These are phyloP conservation scores for Camelina hispida DNA, from an alignment of 345 rosid genomes.

Conservation along the genomic window DNA sequence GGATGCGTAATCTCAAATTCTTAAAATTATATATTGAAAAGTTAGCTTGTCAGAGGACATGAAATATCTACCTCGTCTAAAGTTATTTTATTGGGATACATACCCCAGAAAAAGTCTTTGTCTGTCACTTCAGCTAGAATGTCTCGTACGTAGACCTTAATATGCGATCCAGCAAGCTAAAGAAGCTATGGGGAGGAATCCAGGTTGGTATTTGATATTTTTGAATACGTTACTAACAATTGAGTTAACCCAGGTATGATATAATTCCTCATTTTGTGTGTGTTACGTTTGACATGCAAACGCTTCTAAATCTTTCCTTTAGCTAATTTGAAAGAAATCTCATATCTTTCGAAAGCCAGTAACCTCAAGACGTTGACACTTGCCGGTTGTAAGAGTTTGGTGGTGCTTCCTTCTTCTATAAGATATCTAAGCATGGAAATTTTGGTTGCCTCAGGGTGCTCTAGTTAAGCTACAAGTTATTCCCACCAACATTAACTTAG, in stretches of 20 bases:
- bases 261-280: not conserved
- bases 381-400: slow-evolving; percentile 16
- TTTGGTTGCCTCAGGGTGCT: slow-evolving; percentile 11
- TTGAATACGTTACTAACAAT: not conserved
- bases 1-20: slow-evolving; percentile 34
- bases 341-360: slow-evolving; percentile 37
- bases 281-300: slow-evolving; percentile 23
- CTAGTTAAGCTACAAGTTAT: not conserved
- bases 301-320: slow-evolving; percentile 24
- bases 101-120: slow-evolving; percentile 34
- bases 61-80: slow-evolving; percentile 10
- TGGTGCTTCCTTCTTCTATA: slow-evolving; percentile 17
- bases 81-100: slow-evolving; percentile 18
- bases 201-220: slow-evolving; percentile 32
- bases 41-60: not conserved
- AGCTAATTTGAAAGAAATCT: slow-evolving; percentile 22
- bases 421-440: slow-evolving; percentile 15
- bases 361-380: slow-evolving; percentile 28
- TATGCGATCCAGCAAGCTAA: not conserved
- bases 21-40: not conserved
- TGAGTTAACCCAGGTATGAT: not conserved
- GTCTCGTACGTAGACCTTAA: not conserved
- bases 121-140: not conserved
- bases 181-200: slow-evolving; percentile 42
- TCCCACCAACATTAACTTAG: not conserved